Evolutionary conservation across 768 basidiomycete genomes (phyloP).

Genomic region (Macrocybe gigantea): DNA sequence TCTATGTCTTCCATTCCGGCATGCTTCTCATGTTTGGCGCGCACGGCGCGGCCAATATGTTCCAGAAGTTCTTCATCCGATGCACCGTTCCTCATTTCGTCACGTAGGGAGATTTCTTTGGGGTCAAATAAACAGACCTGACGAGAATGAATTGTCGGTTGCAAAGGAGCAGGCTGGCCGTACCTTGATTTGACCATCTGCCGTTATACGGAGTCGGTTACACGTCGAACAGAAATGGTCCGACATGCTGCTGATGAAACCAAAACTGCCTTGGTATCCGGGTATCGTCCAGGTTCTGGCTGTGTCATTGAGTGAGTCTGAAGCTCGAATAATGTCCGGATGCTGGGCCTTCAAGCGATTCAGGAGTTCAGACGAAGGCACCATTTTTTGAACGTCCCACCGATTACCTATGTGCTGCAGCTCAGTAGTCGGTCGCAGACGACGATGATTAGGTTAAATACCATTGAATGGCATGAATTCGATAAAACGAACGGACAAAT

Average conservation of each 20-base stretch:
- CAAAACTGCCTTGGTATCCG: slow-evolving; percentile 63
- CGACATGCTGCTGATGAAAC: slow-evolving; percentile 93
- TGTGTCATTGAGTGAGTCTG: slow-evolving; percentile 75
- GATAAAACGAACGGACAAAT: slow-evolving; percentile 77
- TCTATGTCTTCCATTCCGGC: slow-evolving; percentile 81
- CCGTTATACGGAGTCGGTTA: slow-evolving; percentile 80
- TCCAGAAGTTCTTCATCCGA: slow-evolving; percentile 56
- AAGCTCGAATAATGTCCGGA: slow-evolving; percentile 46
- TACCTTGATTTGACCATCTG: slow-evolving; percentile 88
- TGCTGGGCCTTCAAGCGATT: slow-evolving; percentile 39
- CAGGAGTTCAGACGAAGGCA: slow-evolving; percentile 66
- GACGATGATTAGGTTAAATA: slow-evolving; percentile 15
- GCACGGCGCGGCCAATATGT: slow-evolving; percentile 60
- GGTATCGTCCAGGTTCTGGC: slow-evolving; percentile 75
- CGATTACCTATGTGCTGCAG: slow-evolving; percentile 49
- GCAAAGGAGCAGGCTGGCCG: neutral
- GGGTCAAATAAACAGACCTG: slow-evolving; percentile 88
- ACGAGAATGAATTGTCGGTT: neutral
- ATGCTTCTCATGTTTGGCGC: slow-evolving; percentile 74
- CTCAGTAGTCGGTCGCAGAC: slow-evolving; percentile 1
- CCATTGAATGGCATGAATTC: slow-evolving; percentile 95
- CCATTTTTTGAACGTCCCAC: slow-evolving; percentile 80
- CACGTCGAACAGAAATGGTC: slow-evolving; percentile 88
- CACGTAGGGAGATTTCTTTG: slow-evolving; percentile 77
- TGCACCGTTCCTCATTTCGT: slow-evolving; percentile 61